Conservation (phyloP, 2,329 filamentous ascomycete genomes). For the Nannizziopsis barbatae region DNA sequence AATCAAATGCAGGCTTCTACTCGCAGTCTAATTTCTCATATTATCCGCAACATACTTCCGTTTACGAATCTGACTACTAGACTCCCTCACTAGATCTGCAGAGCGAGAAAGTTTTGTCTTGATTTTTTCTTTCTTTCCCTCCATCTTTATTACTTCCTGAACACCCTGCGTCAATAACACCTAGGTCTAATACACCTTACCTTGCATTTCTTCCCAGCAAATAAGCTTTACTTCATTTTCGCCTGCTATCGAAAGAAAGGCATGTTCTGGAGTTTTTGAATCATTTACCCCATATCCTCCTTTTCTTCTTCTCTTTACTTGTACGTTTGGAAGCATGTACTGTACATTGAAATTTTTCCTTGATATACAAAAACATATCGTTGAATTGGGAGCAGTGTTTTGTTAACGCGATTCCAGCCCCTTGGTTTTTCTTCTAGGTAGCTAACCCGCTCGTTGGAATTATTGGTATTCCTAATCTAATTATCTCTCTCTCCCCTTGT, state of each 20-base stretch:
- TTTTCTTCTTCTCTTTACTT: neutral
- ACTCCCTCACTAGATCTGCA: neutral
- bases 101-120: neutral
- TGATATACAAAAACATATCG: neutral
- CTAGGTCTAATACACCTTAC: neutral
- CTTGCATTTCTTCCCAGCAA: neutral
- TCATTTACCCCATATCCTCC: conserved; percentile 1
- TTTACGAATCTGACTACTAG: conserved; percentile 31
- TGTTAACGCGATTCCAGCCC: neutral
- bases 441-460: neutral
- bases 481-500: neutral
- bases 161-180: neutral
- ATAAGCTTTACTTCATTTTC: neutral
- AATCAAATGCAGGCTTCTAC: conserved; percentile 19
- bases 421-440: neutral
- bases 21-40: conserved; percentile 21
- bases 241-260: neutral
- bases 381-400: neutral
- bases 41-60: conserved; percentile 22
- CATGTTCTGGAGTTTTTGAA: conserved; percentile 5
- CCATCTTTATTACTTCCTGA: neutral
- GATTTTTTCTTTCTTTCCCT: neutral
- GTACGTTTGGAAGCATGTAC: neutral
- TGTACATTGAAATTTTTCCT: neutral
- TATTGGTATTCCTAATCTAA: conserved; percentile 4